Evolutionary conservation across 2,329 filamentous ascomycete species (phyloP).

Genomic region (Hortaea sp.): DNA sequence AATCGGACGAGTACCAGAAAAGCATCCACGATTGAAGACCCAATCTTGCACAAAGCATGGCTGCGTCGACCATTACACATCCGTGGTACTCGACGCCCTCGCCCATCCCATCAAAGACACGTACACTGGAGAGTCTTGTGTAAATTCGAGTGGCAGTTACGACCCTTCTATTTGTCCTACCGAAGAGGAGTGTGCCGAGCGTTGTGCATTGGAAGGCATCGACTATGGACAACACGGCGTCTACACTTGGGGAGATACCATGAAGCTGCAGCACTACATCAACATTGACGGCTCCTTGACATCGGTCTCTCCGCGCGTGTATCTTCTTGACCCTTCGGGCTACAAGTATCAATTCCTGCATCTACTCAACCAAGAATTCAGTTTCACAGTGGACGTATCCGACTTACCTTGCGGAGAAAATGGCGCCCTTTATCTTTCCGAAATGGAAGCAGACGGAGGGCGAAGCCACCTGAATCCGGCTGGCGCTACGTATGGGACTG

Average conservation of each 20-base stretch:
- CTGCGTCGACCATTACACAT: constrained; percentile 18
- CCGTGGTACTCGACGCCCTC: constrained; percentile 36
- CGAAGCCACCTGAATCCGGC: constrained; percentile 30
- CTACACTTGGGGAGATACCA: constrained; percentile 33
- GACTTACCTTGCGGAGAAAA: constrained; percentile 59
- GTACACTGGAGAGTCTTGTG: constrained; percentile 37
- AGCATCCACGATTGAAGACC: constrained; percentile 29
- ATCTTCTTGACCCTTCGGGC: constrained; percentile 48
- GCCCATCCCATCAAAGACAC: constrained; percentile 41
- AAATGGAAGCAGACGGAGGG: constrained; percentile 55
- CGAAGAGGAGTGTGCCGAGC: constrained; percentile 37
- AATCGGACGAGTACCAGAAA: constrained; percentile 32
- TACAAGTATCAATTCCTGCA: constrained; percentile 56
- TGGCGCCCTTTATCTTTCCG: constrained; percentile 56
- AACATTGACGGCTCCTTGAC: constrained; percentile 25
- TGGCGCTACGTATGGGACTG: constrained; percentile 49
- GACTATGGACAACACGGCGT: constrained; percentile 45
- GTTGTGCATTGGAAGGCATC: constrained; percentile 49
- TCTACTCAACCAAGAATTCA: constrained; percentile 58
- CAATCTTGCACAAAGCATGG: constrained; percentile 27
- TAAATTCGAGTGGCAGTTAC: constrained; percentile 14
- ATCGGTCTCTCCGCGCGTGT: constrained; percentile 41
- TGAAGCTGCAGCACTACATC: constrained; percentile 35
- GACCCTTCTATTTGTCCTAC: constrained; percentile 27
- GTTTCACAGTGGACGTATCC: constrained; percentile 62